A percentile compares a stretch with the other conserved stretches of the same genome.
These are phyloP conservation scores for Soucietia sequanensis DNA, from an alignment of 805 yeast genomes.

Conservation along the genomic window DNA sequence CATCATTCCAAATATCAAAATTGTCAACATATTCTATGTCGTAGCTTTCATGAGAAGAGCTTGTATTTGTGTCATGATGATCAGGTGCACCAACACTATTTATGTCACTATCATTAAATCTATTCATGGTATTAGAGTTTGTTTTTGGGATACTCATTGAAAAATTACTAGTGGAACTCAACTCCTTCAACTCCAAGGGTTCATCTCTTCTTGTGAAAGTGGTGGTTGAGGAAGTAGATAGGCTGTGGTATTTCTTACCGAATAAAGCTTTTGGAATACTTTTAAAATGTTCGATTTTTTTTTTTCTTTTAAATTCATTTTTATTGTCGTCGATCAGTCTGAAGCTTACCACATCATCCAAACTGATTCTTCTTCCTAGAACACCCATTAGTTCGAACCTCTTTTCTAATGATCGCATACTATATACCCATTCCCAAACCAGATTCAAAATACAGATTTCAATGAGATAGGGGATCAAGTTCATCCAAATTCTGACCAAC, in stretches of 20 bases:
- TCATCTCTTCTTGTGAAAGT: background rate
- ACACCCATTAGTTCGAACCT: slow-evolving; percentile 54
- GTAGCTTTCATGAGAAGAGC: slow-evolving; percentile 8
- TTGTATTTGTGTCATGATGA: slow-evolving; percentile 4
- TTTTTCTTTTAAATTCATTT: background rate
- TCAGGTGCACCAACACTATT: slow-evolving; percentile 5
- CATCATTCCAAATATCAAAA: slow-evolving; percentile 20
- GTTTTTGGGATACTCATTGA: background rate
- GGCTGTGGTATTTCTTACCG: background rate
- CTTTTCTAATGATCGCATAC: slow-evolving; percentile 50
- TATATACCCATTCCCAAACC: slow-evolving; percentile 67
- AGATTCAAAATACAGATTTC: slow-evolving; percentile 51
- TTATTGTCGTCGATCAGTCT: slow-evolving; percentile 1
- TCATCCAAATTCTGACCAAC: slow-evolving; percentile 50
- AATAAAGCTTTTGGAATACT: background rate
- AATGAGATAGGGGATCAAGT: slow-evolving; percentile 41
- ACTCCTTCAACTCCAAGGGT: background rate
- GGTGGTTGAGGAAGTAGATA: too few species aligned
- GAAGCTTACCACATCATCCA: slow-evolving; percentile 35
- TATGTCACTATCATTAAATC: slow-evolving; percentile 4
- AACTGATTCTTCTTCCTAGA: slow-evolving; percentile 57
- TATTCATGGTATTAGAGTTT: background rate
- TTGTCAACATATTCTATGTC: slow-evolving; percentile 27
- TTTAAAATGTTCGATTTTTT: background rate
- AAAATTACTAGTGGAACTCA: background rate